These are phyloP conservation scores for Dryadomyces quercivorus DNA, from an alignment of 2,329 filamentous ascomycete genomes.

Conservation along the genomic window DNA sequence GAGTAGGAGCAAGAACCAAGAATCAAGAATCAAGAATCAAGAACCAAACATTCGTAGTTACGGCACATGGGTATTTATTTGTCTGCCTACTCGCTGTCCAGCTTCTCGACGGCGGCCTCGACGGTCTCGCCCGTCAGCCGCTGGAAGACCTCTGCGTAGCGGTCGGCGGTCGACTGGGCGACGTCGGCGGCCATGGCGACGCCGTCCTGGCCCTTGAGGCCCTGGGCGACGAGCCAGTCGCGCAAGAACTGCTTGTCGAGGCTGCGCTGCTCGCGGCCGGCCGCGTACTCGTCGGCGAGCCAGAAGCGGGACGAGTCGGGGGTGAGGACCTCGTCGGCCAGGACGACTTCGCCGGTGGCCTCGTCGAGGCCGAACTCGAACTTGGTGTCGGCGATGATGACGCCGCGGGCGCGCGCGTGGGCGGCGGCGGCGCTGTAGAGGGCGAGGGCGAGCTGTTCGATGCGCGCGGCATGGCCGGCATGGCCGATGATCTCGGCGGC, in stretches of 20 bases:
- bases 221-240: constrained; percentile 65
- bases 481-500: constrained; percentile 53
- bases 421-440: constrained; percentile 52
- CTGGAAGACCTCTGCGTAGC: constrained; percentile 67
- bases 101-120: constrained; percentile 18
- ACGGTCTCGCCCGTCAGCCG: constrained; percentile 48
- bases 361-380: constrained; percentile 57
- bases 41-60: too few species aligned
- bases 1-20: too few species aligned
- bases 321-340: constrained; percentile 78
- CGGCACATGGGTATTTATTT: too few species aligned
- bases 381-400: constrained; percentile 58
- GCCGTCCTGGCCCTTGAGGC: constrained; percentile 62
- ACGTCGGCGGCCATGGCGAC: constrained; percentile 64
- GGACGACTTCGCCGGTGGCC: constrained; percentile 52
- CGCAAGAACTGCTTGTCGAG: constrained; percentile 82
- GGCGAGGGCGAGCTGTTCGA: constrained; percentile 52
- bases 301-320: constrained; percentile 82
- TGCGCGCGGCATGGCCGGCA: constrained; percentile 46
- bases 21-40: too few species aligned
- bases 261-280: constrained; percentile 65
- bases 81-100: constrained; percentile 3
- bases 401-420: constrained; percentile 53
- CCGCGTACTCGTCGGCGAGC: constrained; percentile 58
- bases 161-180: constrained; percentile 52